A percentile compares a stretch with the other conserved stretches of the same genome.
Evolutionary conservation across 2,329 filamentous ascomycete species (phyloP).

Genomic region (Fusarium bactridioides): DNA sequence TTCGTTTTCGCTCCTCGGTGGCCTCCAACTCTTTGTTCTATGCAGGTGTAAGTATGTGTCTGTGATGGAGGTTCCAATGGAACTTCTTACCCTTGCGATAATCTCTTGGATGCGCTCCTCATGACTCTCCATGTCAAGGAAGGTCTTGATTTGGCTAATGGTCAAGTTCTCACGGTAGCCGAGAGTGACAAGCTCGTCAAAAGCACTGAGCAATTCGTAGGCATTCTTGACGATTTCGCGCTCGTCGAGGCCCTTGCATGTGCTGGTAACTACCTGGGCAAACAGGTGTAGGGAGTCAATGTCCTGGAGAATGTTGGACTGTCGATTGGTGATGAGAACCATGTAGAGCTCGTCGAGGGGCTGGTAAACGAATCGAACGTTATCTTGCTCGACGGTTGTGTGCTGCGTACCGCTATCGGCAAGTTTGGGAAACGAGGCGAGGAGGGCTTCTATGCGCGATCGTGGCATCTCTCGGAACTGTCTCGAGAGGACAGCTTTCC

Average conservation of each 20-base stretch:
- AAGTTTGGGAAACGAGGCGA: conserved; percentile 97
- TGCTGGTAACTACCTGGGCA: conserved; percentile 94
- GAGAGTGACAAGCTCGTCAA: conserved; percentile 94
- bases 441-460: conserved; percentile 93
- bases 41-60: conserved; percentile 35
- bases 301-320: conserved; percentile 99
- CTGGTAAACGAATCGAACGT: conserved; percentile 99
- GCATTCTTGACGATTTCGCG: conserved; percentile 94
- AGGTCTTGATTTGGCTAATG: conserved; percentile 97
- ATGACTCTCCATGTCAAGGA: conserved; percentile 98
- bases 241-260: conserved; percentile 96
- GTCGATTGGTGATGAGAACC: conserved; percentile 98
- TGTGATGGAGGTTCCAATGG: neutral
- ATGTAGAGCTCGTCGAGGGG: conserved; percentile 99
- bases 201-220: conserved; percentile 94
- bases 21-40: conserved; percentile 99
- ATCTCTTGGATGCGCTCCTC: conserved; percentile 99
- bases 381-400: conserved; percentile 98
- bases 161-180: conserved; percentile 97
- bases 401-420: conserved; percentile 96
- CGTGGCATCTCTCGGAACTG: conserved; percentile 98
- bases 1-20: conserved; percentile 96
- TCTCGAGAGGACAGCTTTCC: conserved; percentile 96
- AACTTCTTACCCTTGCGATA: conserved; percentile 76
- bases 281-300: conserved; percentile 98